Base-by-base conservation (phyloP, 2,329 filamentous ascomycete species). In the Colletotrichum sp. region DNA sequence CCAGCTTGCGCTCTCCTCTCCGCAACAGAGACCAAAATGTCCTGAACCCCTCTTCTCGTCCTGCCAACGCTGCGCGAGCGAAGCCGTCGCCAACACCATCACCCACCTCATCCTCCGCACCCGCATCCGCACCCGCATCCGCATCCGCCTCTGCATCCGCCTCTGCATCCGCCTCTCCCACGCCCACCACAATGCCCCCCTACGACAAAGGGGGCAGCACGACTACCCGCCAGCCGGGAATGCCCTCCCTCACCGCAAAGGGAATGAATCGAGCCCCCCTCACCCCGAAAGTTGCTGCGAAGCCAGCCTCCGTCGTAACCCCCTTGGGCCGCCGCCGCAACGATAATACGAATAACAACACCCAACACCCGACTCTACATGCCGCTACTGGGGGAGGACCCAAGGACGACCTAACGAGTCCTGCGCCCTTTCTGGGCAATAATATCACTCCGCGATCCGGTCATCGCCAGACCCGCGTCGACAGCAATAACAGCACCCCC, bases 401-500 rank as follows among this genome's bases (percentile, higher is more conserved):
- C 16, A 80, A 80, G 73, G 90, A 93, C 65, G 88, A 90, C 74
- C 80, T 87, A 76, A 82, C 87, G 58, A 88, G 89, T 58, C 87
- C 91, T 11, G 85, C 87, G 34, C 86, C 88, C 64, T 80, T 89
- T 65, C 84, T 95, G 58, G 91, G 57, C 34, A 66, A 89, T 85
- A 81, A 94, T 81, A 86, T 95, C 80, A 97, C 95, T 5, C 94
- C 95, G 65, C 91, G 95, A 76, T 95, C 95, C 11, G 93, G 93
- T 11, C 87, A 91, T 63, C 90, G 95, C 75, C 94, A 91, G 81
- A 92, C 87, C 77, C 92, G 95, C 77, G 90, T 92, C 71, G 92
- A 94, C 81, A 95, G 93, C 81, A 84, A 89, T 31, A 89, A 87
- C 72, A 90, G 89, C 36, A 95, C 95, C 2, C 93, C 94, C 5